phyloP scores from a whole-genome alignment of 129 eudicot species.

The Solidago caesia region DNA sequence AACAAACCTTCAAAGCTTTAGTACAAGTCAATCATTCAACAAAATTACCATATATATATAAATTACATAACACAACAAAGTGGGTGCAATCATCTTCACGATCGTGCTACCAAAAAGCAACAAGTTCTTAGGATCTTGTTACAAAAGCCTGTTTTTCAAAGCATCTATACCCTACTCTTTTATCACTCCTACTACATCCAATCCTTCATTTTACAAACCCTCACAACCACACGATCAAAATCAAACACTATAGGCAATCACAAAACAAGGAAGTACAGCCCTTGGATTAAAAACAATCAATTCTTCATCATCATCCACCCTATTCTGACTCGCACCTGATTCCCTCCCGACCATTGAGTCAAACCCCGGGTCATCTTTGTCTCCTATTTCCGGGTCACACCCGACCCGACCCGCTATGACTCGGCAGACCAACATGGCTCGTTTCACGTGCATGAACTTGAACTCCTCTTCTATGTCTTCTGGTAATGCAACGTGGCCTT shows the following conservation, averaged over 20 bases:
- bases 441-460: slow-evolving; percentile 75
- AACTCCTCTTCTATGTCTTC: slow-evolving; percentile 83
- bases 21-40: slow-evolving; percentile 31
- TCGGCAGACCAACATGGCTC: slow-evolving; percentile 87
- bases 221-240: slow-evolving; percentile 40
- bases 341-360: slow-evolving; percentile 78
- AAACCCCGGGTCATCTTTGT: slow-evolving; percentile 72
- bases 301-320: slow-evolving; percentile 75
- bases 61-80: slow-evolving; percentile 28
- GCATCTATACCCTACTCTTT: slow-evolving; percentile 13
- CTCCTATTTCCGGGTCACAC: slow-evolving; percentile 51
- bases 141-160: slow-evolving; percentile 28
- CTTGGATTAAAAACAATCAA: slow-evolving; percentile 81
- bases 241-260: slow-evolving; percentile 75
- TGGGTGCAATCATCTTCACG: slow-evolving; percentile 39
- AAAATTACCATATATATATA: slow-evolving; percentile 12
- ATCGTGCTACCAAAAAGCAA: slow-evolving; percentile 39
- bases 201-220: not conserved
- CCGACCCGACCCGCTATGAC: slow-evolving; percentile 95
- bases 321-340: slow-evolving; percentile 21
- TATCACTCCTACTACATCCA: slow-evolving; percentile 20
- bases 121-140: slow-evolving; percentile 38
- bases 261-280: slow-evolving; percentile 96
- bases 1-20: slow-evolving; percentile 26
- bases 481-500: slow-evolving; percentile 76